Percentiles rank a stretch among this genome's conserved stretches.
These are phyloP conservation scores for Ustilago hordei DNA, from an alignment of 1,284 basidiomycete genomes.

Conservation along the genomic window DNA sequence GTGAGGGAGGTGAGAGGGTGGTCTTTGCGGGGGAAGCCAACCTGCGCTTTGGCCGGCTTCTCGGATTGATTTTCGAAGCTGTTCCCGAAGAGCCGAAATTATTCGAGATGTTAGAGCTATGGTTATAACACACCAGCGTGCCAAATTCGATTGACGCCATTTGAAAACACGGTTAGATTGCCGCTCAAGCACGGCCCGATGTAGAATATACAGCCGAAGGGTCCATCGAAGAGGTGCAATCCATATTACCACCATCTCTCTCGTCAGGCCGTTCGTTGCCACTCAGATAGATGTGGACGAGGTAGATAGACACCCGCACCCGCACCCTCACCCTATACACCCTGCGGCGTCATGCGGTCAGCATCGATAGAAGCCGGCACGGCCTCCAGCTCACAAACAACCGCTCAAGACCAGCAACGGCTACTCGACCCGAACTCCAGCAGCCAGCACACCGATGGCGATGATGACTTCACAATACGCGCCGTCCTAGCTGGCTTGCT, in stretches of 20 bases:
- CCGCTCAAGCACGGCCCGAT: neutral
- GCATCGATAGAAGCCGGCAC: neutral
- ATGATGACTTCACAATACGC: conserved; percentile 58
- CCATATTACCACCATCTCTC: neutral
- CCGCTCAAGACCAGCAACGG: neutral
- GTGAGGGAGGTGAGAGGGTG: neutral
- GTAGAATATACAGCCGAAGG: conserved; percentile 17
- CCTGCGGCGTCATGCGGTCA: conserved; percentile 12
- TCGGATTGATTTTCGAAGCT: conserved; percentile 8
- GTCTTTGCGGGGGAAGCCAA: neutral
- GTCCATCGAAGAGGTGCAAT: neutral
- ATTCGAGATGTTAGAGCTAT: neutral
- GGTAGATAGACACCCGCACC: too few relatives aligned
- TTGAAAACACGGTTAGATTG: neutral
- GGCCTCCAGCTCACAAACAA: conserved; percentile 6
- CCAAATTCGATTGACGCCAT: conserved; percentile 8
- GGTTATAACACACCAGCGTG: neutral
- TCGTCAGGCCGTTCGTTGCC: too few relatives aligned
- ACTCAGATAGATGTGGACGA: neutral
- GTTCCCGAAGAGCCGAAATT: conserved; percentile 17
- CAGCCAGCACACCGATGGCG: neutral
- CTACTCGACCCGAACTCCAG: neutral
- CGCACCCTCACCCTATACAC: too few relatives aligned
- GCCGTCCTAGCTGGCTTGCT: conserved; percentile 76
- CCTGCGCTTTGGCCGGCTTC: conserved; percentile 12